Evolutionary conservation across 2,329 filamentous ascomycete species (phyloP).

Genomic region (Metarhizium sp.): DNA sequence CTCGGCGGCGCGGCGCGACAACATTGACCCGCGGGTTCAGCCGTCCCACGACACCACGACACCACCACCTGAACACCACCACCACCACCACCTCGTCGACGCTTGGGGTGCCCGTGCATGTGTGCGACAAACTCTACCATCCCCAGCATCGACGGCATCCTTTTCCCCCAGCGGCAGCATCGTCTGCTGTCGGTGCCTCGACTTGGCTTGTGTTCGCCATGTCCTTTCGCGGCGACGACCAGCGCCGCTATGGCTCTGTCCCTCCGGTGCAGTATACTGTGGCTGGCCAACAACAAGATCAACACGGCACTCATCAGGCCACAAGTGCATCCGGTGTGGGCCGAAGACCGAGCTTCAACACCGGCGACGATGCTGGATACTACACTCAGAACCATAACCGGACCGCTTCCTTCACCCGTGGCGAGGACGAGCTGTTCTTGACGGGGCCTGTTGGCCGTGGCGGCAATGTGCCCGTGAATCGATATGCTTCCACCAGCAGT

Average conservation of each 20-base stretch:
- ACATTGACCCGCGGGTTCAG: slow-evolving; percentile 11
- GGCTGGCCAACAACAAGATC: slow-evolving; percentile 24
- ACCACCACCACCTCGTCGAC: neutral
- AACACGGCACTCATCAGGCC: slow-evolving; percentile 8
- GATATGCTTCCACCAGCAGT: slow-evolving; percentile 33
- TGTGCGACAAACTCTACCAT: neutral
- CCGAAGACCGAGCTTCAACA: slow-evolving; percentile 64
- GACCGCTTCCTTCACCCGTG: neutral
- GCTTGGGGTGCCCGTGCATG: neutral
- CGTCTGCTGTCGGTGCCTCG: slow-evolving; percentile 1
- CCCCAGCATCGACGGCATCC: neutral
- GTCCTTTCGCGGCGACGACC: slow-evolving; percentile 55
- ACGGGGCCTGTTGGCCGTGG: slow-evolving; percentile 29
- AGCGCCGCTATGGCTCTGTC: slow-evolving; percentile 56
- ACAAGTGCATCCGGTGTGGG: slow-evolving; percentile 17
- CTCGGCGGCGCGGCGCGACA: slow-evolving; percentile 6
- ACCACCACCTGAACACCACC: neutral
- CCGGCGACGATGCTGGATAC: slow-evolving; percentile 59
- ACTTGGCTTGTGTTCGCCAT: slow-evolving; percentile 26
- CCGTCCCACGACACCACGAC: neutral
- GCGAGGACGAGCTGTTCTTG: slow-evolving; percentile 57
- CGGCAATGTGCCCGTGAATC: slow-evolving; percentile 13
- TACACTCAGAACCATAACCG: slow-evolving; percentile 26
- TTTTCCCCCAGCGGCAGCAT: neutral
- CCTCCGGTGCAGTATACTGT: slow-evolving; percentile 56